Evolutionary conservation across 2,329 filamentous ascomycete species (phyloP), one percentile per base, ranked within the genome.

Genomic region (Coniella lustricola): DNA sequence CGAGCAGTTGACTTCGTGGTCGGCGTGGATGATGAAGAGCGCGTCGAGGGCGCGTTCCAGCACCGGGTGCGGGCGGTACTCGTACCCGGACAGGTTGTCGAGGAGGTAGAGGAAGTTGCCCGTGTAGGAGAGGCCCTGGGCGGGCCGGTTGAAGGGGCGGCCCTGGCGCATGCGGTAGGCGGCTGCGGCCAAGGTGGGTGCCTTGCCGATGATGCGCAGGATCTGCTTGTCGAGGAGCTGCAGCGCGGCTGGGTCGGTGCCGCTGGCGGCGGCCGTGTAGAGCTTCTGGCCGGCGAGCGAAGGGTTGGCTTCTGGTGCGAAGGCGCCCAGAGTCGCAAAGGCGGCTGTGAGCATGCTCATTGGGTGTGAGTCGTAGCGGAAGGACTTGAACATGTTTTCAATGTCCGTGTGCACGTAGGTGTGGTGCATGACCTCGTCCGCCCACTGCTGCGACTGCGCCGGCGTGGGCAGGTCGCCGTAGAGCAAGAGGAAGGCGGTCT

Each of bases 1-100:
- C 2, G 74, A 75, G 56, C 75, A 72, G 54, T 79, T 78, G 59
- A 81, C 74, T 51, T 79, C 78, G 57, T 81, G 77, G 55, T 81
- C 77, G 2, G 75, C 72, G 53, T 78, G 75, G 20, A 81, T 68
- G 46, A 79, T 73, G 56, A 76, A 76, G 3, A 81, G 67, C 5
- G 69, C 67, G 46, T 79, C 73, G 14, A 80, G 62, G n/a, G 69
- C 69, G 54, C 68, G 70, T 42, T 72, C 72, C 7, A 79, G 61
- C 3, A 72, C 67, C 0, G 72, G 68, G 49, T 78, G 70, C 0
- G 76, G 75, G 16, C 61, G 60, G 54, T 72, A 72, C 21, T 72
- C 71, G n/a, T 60, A 56, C 2, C 65, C 66, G 7, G 73, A 73
- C 3, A 76, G 65, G 48, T 76, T 60, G 51, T 77, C 74, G 44